These are phyloP conservation scores for Mallotus japonicus DNA, from an alignment of 441 rosid species.

Conservation along the genomic window DNA sequence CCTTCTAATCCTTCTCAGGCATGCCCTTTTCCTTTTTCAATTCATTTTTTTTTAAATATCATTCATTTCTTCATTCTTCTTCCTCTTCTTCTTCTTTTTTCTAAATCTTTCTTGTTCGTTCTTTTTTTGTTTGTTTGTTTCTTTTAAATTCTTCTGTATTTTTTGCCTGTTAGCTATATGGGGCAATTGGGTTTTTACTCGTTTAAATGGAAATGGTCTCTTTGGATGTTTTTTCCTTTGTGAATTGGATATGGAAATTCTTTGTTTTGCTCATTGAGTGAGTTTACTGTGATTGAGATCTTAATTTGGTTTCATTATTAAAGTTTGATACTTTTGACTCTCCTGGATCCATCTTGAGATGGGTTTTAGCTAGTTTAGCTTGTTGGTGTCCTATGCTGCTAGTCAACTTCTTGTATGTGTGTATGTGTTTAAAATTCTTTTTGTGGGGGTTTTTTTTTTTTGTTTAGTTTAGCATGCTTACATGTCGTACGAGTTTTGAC, in stretches of 20 bases:
- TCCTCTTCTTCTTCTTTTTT: neutral
- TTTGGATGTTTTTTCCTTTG: neutral
- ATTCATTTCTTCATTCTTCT: neutral
- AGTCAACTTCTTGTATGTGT: neutral
- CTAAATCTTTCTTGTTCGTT: neutral
- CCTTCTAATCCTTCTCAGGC: constrained; percentile 50
- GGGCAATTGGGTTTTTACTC: neutral
- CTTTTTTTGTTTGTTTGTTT: neutral
- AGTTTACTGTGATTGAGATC: constrained; percentile 7
- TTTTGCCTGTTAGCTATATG: too few relatives aligned
- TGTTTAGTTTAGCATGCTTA: neutral
- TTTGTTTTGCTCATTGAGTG: neutral
- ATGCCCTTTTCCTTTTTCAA: neutral
- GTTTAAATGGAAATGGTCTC: neutral
- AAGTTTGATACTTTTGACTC: neutral
- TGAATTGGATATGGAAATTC: constrained; percentile 2
- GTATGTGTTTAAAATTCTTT: neutral
- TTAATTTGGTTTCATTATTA: neutral
- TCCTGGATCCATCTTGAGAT: neutral
- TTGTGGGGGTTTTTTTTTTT: neutral
- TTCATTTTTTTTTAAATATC: neutral
- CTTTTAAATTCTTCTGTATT: neutral
- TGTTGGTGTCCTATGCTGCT: neutral
- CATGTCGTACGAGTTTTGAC: neutral
- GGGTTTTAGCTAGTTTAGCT: constrained; percentile 1